Evolutionary conservation across 495 filamentous ascomycete species (phyloP).

Genomic region (Choiromyces venosus): DNA sequence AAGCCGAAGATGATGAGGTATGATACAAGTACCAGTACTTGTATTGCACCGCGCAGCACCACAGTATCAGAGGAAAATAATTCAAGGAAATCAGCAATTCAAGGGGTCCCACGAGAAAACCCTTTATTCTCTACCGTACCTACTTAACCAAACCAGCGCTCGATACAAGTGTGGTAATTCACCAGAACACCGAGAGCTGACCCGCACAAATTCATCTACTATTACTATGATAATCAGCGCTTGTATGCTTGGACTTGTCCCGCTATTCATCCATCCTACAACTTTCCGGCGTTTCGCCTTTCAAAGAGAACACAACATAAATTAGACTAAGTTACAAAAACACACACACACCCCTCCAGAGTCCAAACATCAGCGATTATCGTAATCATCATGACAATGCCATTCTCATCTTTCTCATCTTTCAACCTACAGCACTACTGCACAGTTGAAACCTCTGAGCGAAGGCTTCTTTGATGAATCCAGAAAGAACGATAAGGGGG

Average conservation of each 20-base stretch:
- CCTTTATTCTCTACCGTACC: no score
- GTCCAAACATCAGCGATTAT: neutral
- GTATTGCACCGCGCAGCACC: no score
- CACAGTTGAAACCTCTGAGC: neutral
- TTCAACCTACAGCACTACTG: neutral
- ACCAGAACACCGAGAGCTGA: neutral
- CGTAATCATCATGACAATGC: neutral
- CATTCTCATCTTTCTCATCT: neutral
- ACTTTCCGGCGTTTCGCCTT: no score
- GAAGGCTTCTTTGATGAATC: neutral
- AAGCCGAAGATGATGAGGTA: no score
- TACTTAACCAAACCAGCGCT: no score
- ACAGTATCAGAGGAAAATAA: no score
- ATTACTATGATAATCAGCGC: neutral
- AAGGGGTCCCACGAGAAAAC: no score
- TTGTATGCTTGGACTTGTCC: neutral
- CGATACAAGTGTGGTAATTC: neutral
- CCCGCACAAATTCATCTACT: neutral
- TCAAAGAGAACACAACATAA: no score
- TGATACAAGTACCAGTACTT: no score
- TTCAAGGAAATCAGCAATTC: no score
- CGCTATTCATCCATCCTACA: no score
- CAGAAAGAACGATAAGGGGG: neutral
- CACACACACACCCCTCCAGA: neutral
- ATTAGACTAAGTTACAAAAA: neutral